Evolutionary conservation across 169 alveolate species (phyloP).

Genomic region (Plasmodium vinckei): DNA sequence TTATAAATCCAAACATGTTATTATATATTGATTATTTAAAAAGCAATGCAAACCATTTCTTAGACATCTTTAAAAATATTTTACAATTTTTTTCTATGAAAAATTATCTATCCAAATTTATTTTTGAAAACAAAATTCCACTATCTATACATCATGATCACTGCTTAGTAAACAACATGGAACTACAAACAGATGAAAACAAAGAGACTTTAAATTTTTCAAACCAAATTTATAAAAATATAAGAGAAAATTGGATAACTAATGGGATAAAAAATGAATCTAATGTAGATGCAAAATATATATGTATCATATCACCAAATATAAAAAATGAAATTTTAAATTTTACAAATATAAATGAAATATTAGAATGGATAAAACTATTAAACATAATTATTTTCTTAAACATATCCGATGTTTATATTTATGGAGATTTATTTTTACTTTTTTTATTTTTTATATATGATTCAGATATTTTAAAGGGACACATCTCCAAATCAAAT

Average conservation of each 20-base stretch:
- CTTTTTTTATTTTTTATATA: slow-evolving; percentile 34
- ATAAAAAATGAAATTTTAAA: slow-evolving; percentile 9
- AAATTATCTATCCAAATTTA: background rate
- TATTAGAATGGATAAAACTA: slow-evolving; percentile 41
- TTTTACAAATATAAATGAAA: background rate
- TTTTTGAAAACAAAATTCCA: slow-evolving; percentile 14
- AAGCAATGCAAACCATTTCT: slow-evolving; percentile 1
- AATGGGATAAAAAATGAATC: too few relatives aligned
- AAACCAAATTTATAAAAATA: too few relatives aligned
- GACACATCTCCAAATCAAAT: background rate
- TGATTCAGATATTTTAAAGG: slow-evolving; percentile 16
- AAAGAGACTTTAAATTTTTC: too few relatives aligned
- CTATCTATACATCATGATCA: background rate
- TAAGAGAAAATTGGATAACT: too few relatives aligned
- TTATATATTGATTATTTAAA: slow-evolving; percentile 11
- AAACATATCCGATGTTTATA: slow-evolving; percentile 30
- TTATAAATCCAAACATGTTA: background rate
- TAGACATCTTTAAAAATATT: background rate
- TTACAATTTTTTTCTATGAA: slow-evolving; percentile 4
- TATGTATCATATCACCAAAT: slow-evolving; percentile 64
- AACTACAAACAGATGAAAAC: too few relatives aligned
- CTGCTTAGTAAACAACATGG: too few relatives aligned
- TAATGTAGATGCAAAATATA: background rate
- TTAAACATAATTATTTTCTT: slow-evolving; percentile 16
- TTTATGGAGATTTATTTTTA: slow-evolving; percentile 36